Percentiles rank a stretch among this genome's conserved stretches.
Conservation (phyloP, 257 asterid species). For the Solanum paucissectum region DNA sequence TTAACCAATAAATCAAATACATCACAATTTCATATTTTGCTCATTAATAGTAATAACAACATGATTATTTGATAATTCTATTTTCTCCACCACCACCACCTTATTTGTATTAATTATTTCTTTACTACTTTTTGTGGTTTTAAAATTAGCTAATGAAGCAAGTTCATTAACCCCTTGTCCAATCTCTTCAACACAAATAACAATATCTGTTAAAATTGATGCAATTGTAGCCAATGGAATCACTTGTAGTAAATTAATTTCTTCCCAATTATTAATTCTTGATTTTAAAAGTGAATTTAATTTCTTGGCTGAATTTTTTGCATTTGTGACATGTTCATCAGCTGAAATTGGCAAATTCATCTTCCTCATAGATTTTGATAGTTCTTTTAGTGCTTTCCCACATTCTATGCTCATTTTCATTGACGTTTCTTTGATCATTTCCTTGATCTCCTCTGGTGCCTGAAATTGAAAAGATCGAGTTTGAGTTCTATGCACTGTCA, state of each 20-base stretch:
- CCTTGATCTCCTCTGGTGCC: conserved; percentile 36
- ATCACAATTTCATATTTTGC: not conserved
- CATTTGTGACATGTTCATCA: conserved; percentile 16
- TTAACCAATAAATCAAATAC: not conserved
- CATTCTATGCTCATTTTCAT: conserved; percentile 45
- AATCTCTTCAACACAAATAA: conserved; percentile 30
- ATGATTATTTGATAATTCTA: not conserved
- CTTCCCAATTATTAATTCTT: conserved; percentile 14
- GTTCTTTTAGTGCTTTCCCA: conserved; percentile 51
- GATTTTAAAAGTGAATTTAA: conserved; percentile 40
- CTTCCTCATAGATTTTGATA: conserved; percentile 32
- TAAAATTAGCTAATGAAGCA: conserved; percentile 46
- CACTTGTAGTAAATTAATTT: conserved; percentile 22
- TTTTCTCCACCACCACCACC: not conserved
- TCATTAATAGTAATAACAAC: not conserved
- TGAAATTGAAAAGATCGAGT: conserved; percentile 2
- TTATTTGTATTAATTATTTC: not conserved
- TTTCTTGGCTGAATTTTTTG: conserved; percentile 29
- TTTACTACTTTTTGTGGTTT: not conserved
- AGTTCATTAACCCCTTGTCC: conserved; percentile 49
- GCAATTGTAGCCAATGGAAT: conserved; percentile 47
- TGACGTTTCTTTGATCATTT: conserved; percentile 19
- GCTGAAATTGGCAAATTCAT: conserved; percentile 39
- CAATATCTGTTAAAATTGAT: conserved; percentile 42
- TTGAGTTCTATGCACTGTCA: too few relatives aligned